Evolutionary conservation across 1,284 basidiomycete species (phyloP).

Genomic region (Cryptococcus maquisensis): DNA sequence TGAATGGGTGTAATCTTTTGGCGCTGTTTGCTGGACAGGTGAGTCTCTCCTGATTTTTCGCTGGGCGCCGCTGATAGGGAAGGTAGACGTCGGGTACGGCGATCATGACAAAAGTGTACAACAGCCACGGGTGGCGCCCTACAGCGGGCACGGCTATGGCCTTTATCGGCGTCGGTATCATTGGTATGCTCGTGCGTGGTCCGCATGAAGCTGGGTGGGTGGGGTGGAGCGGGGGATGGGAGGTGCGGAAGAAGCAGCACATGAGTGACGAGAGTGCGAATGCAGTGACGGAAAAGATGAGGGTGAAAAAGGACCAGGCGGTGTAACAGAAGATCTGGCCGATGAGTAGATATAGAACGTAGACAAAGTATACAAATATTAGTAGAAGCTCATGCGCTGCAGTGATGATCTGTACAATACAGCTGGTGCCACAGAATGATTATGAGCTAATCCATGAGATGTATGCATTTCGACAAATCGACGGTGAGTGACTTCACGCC

Average conservation of each 20-base stretch:
- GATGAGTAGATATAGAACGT: too few relatives aligned
- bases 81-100: conserved; percentile 56
- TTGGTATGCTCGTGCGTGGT: conserved; percentile 30
- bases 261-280: conserved; percentile 30
- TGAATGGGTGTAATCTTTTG: conserved; percentile 63
- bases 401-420: too few relatives aligned
- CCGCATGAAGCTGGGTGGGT: conserved; percentile 40
- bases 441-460: too few relatives aligned
- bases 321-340: background rate
- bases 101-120: conserved; percentile 60
- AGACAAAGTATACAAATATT: background rate
- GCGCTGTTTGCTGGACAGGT: conserved; percentile 43
- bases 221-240: conserved; percentile 39
- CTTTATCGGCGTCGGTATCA: conserved; percentile 49
- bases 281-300: conserved; percentile 27
- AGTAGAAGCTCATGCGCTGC: background rate
- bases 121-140: conserved; percentile 59
- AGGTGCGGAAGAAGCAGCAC: conserved; percentile 25
- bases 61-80: background rate
- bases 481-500: too few relatives aligned
- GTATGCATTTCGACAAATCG: too few relatives aligned
- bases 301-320: background rate
- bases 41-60: conserved; percentile 2
- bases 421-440: too few relatives aligned
- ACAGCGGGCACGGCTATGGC: conserved; percentile 56